Base-by-base conservation (phyloP, 2,329 filamentous ascomycete species). In the Colletotrichum scovillei region DNA sequence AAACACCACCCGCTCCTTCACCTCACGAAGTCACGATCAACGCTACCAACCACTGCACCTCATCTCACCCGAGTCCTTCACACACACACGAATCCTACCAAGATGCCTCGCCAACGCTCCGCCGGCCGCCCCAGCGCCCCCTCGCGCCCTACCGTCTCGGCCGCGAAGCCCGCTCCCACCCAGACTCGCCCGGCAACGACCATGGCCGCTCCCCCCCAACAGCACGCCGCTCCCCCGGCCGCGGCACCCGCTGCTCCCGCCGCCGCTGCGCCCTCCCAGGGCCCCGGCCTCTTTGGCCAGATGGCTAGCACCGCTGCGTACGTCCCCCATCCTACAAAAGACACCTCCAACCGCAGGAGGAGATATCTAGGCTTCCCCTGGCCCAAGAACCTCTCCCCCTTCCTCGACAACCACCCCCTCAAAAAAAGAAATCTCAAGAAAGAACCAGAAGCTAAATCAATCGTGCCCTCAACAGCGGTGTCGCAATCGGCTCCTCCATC, bases 241-340 rank as follows among this genome's bases (percentile, higher is more conserved):
- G 81, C 78, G 74, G 80, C 86, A 66, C 84, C 42, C 42, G 42
- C 90, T 68, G 88, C 90, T 63, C 87, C 87, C 72, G 82, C 84
- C 66, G 84, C 85, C 62, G 83, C 85, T 30, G 82, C 87, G 59
- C 83, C 84, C 67, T 89, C 90, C 67, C 88, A 92, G 77, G 94
- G 95, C 32, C 92, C 95, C 5, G 96, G 97, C 76, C 89, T 99
- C 12, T 95, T 99, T 78, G 96, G 95, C 73, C 95, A 98, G 89
- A 98, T 99, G 94, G 97, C 97, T 77, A 95, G 92, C 82, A 99
- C 97, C 71, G 97, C 97, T 83, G 97, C 97, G 96, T 98, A 92
- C 87, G 95, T 92, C 26, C 26, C 28, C 35, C 26, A 59, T 64
- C 38, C 53, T 9, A 24, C 30, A n/a, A 11, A 24, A 24, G 42